Base-by-base conservation (phyloP, 1,284 basidiomycete genomes). In the Caloboletus inedulis region DNA sequence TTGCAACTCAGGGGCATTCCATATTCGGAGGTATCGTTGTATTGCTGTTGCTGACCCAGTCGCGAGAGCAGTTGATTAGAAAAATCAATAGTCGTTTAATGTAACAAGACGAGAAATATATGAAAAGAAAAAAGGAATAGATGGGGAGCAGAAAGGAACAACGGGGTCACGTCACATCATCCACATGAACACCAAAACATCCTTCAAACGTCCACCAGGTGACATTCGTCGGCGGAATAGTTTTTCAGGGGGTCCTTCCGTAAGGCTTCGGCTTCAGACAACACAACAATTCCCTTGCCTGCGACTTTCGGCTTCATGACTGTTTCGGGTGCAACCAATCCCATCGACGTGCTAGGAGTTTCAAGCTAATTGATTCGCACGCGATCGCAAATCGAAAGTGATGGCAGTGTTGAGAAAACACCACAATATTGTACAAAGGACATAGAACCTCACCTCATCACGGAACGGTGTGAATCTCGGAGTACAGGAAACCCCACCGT, bases 201-300 rank as follows among this genome's bases (percentile, higher is more conserved):
- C 23, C 16, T 53, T 71, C 53, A 68, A 14, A 55, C 56, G 43
- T 64, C 66, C 42, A 55, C 52, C 27, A 55, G 23, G 10, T 41
- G 45, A 44, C 51, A 57, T 35, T 59, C 66, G n/a, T 56, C 60
- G 5, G 31, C 35, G 18, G 66, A 62, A 66, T 90, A 87, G 62
- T 90, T 90, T 74, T 88, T 90, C 66, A 90, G 71, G 2, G 88
- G 88, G 65, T 89, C 85, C 62, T 80, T 87, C 53, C 86, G 74
- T 54, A 90, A 66, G 2, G 86, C 87, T 64, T 90, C 87, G 14
- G 85, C 84, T 66, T 89, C 86, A 1, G 81, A 79, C 29, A 74
- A 67, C 29, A 76, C 67, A 29, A 67, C 62, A 39, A 73, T 69
- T 8, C 72, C 74, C 45, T 70, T 76, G 23, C 71, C 64, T 49